A percentile compares a stretch with the other conserved stretches of the same genome.
Evolutionary conservation across 75 land plant species (phyloP).

Genomic region (Larix kaempferi): DNA sequence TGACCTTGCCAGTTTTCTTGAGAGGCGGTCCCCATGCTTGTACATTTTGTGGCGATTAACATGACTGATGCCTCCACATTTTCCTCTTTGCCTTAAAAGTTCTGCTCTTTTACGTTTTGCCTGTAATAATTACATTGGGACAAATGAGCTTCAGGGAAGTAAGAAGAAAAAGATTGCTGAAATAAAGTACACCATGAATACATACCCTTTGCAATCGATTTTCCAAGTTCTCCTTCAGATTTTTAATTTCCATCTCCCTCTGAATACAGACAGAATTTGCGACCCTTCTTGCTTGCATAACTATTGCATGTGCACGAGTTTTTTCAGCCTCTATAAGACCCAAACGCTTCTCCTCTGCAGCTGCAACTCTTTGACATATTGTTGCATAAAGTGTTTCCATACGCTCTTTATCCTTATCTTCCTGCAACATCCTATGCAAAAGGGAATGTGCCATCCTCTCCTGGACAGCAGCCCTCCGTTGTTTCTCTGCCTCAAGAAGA

Average conservation of each 20-base stretch:
- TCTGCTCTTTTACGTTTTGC: slow-evolving; percentile 89
- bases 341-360: slow-evolving; percentile 93
- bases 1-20: slow-evolving; percentile 89
- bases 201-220: slow-evolving; percentile 79
- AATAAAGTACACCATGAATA: background rate
- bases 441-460: slow-evolving; percentile 72
- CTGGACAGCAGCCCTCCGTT: slow-evolving; percentile 66
- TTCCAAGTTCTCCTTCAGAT: slow-evolving; percentile 73
- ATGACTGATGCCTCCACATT: slow-evolving; percentile 28
- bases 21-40: slow-evolving; percentile 78
- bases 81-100: slow-evolving; percentile 73
- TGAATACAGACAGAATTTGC: slow-evolving; percentile 71
- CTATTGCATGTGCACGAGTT: slow-evolving; percentile 68
- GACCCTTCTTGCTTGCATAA: slow-evolving; percentile 70
- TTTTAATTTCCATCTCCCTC: slow-evolving; percentile 76
- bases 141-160: slow-evolving; percentile 1
- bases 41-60: slow-evolving; percentile 45
- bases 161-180: background rate
- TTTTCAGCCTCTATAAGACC: slow-evolving; percentile 83
- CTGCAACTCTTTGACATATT: slow-evolving; percentile 79
- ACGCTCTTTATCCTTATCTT: slow-evolving; percentile 74
- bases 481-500: slow-evolving; percentile 69
- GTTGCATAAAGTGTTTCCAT: slow-evolving; percentile 56
- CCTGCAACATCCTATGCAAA: slow-evolving; percentile 37
- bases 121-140: slow-evolving; percentile 25